Evolutionary conservation across 805 yeast species (phyloP), one percentile per base, ranked within the genome.

Genomic region (Groenewaldozyma tartarivorans): DNA sequence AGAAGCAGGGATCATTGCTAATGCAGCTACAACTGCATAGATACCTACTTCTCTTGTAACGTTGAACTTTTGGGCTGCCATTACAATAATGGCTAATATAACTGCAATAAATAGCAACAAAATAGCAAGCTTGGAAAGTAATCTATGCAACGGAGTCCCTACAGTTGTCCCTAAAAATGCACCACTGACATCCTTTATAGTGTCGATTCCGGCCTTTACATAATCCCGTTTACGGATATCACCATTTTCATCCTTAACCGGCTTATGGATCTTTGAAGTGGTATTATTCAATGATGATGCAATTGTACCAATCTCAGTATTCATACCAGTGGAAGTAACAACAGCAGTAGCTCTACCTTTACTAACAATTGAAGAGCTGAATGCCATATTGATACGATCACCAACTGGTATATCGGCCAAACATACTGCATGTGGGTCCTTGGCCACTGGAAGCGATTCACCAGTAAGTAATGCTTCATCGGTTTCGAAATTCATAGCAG

Each of bases 11-110:
- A 81, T 81, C 86, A 82, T 82, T 4, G 88, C 76, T 36, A 81
- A 64, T 53, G 82, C 83, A 36, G 82, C 88, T 63, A 94, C 85
- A 53, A 86, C 79, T 20, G 95, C 95, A 56, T 85, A 85, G 37
- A 85, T 77, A 11, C 94, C 94, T 29, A 85, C 92, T 50, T 84
- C 86, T 42, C 69, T 74, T 49, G 75, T 77, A n/a, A 85, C 94
- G 9, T 64, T 53, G 60, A 84, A 77, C 45, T 72, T 72, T 61
- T 85, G 94, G 6, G 92, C 75, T 2, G 79, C 94, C 94, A 85
- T 81, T 3, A 83, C 94, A 16, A 86, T 75, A 43, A 86, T 77
- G 1, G 95, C 95, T 55, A 84, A 79, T 1, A 86, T 50, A n/a
- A 85, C 92, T 4, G 95, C 95, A 36, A 85, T 64, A 51, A 69